Percentiles rank a stretch among this genome's conserved stretches.
These are phyloP conservation scores for Diaporthe ampelina DNA, from an alignment of 2,329 filamentous ascomycete species.

Conservation along the genomic window DNA sequence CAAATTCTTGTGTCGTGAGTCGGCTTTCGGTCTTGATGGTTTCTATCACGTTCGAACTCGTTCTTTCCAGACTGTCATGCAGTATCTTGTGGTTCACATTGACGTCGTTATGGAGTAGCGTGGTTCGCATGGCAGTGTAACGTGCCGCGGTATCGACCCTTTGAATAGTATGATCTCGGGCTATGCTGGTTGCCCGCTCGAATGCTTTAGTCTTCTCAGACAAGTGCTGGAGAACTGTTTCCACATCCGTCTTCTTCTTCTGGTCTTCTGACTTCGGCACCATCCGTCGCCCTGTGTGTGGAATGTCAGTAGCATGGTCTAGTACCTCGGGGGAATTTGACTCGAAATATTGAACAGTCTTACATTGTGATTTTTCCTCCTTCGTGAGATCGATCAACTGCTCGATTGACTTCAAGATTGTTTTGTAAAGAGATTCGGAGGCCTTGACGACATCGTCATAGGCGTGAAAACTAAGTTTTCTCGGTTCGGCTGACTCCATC, in stretches of 20 bases:
- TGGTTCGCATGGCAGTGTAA: background rate
- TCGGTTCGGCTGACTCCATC: conserved; percentile 14
- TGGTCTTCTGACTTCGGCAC: background rate
- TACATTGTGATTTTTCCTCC: conserved; percentile 14
- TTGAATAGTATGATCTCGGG: conserved; percentile 19
- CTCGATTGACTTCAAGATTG: conserved; percentile 26
- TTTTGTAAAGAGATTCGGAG: conserved; percentile 1
- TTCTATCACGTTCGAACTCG: background rate
- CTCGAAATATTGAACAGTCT: background rate
- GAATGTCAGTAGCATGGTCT: no score
- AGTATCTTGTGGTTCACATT: background rate
- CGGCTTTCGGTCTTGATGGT: conserved; percentile 12
- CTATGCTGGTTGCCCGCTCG: background rate
- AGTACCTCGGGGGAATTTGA: no score
- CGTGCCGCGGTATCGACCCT: background rate
- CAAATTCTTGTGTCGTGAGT: background rate
- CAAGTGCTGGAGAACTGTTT: conserved; percentile 8
- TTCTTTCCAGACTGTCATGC: background rate
- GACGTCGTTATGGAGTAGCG: background rate
- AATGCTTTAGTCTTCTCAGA: conserved; percentile 17
- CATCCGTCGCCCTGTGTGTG: conserved; percentile 11
- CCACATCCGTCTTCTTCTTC: conserved; percentile 5
- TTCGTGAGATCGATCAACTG: conserved; percentile 9
- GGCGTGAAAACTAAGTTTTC: conserved; percentile 1
- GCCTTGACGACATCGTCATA: conserved; percentile 11